A percentile compares a stretch with the other conserved stretches of the same genome.
Evolutionary conservation across 257 asterid genomes (phyloP).

Genomic region (Vinca minor): DNA sequence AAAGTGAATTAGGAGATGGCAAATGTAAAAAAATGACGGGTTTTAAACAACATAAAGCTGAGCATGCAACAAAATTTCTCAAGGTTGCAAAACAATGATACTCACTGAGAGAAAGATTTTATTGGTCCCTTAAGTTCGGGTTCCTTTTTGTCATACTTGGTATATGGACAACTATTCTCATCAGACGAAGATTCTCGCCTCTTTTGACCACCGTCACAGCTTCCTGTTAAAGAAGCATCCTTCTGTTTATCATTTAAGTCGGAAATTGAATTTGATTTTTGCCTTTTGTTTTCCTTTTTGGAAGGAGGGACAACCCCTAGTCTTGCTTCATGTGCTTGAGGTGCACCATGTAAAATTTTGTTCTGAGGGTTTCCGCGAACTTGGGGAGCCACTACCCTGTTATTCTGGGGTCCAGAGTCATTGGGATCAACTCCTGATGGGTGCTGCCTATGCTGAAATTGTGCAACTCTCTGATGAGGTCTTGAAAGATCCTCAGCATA

Average conservation of each 20-base stretch:
- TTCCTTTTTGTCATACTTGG: constrained; percentile 76
- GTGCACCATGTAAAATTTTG: constrained; percentile 32
- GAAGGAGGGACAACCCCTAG: constrained; percentile 36
- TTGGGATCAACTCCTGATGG: constrained; percentile 35
- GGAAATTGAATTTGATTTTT: constrained; percentile 38
- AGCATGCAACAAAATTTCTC: not conserved
- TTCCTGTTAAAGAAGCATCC: constrained; percentile 48
- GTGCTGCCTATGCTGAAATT: constrained; percentile 35
- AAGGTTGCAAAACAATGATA: constrained; percentile 12
- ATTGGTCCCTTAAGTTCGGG: constrained; percentile 82
- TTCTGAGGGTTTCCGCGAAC: constrained; percentile 36
- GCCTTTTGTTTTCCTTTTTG: constrained; percentile 50
- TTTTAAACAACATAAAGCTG: constrained; percentile 11
- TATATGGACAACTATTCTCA: constrained; percentile 49
- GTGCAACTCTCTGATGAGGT: constrained; percentile 41
- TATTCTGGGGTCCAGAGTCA: constrained; percentile 39
- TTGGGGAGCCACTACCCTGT: constrained; percentile 30
- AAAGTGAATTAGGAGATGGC: constrained; percentile 9
- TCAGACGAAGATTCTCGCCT: constrained; percentile 58
- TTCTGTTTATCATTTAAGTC: constrained; percentile 45
- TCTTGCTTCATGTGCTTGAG: constrained; percentile 41
- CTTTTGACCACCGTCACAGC: constrained; percentile 41
- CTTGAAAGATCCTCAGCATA: constrained; percentile 43
- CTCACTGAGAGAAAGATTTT: constrained; percentile 71
- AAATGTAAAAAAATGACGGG: constrained; percentile 15